Percentiles rank a stretch among this genome's conserved stretches.
Evolutionary conservation across 2,329 filamentous ascomycete genomes (phyloP).

Genomic region (Shiraia bambusicola): DNA sequence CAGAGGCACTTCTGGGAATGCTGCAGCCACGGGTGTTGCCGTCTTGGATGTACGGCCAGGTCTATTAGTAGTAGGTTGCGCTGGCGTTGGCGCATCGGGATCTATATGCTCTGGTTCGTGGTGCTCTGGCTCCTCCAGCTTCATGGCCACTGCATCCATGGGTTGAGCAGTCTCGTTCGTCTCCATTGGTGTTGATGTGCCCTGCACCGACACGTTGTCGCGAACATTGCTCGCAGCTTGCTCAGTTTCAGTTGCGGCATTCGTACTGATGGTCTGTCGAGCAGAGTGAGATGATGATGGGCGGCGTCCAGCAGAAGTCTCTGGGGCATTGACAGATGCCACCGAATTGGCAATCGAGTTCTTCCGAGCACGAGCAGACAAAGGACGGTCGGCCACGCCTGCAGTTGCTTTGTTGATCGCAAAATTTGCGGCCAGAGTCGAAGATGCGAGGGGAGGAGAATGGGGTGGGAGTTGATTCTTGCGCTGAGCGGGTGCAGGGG

Average conservation of each 20-base stretch:
- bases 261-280: slow-evolving; percentile 30
- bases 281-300: slow-evolving; percentile 43
- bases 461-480: slow-evolving; percentile 63
- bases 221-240: slow-evolving; percentile 32
- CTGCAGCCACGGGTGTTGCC: slow-evolving; percentile 49
- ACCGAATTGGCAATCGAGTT: slow-evolving; percentile 57
- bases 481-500: slow-evolving; percentile 69
- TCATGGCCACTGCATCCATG: slow-evolving; percentile 54
- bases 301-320: slow-evolving; percentile 30
- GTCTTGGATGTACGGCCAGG: slow-evolving; percentile 50
- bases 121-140: slow-evolving; percentile 53
- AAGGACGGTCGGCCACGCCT: slow-evolving; percentile 56
- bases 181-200: slow-evolving; percentile 35
- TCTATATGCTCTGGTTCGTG: slow-evolving; percentile 47
- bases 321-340: slow-evolving; percentile 54
- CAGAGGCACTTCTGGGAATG: slow-evolving; percentile 47
- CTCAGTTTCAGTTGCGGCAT: slow-evolving; percentile 35
- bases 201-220: slow-evolving; percentile 27
- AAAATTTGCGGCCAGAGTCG: slow-evolving; percentile 70
- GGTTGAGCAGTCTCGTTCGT: slow-evolving; percentile 22
- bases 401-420: slow-evolving; percentile 57
- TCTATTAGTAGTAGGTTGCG: slow-evolving; percentile 32
- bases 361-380: slow-evolving; percentile 71
- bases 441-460: slow-evolving; percentile 72
- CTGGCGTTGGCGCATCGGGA: slow-evolving; percentile 31